Evolutionary conservation across 2,329 filamentous ascomycete species (phyloP).

Genomic region (Pseudohalonectria lignicola): DNA sequence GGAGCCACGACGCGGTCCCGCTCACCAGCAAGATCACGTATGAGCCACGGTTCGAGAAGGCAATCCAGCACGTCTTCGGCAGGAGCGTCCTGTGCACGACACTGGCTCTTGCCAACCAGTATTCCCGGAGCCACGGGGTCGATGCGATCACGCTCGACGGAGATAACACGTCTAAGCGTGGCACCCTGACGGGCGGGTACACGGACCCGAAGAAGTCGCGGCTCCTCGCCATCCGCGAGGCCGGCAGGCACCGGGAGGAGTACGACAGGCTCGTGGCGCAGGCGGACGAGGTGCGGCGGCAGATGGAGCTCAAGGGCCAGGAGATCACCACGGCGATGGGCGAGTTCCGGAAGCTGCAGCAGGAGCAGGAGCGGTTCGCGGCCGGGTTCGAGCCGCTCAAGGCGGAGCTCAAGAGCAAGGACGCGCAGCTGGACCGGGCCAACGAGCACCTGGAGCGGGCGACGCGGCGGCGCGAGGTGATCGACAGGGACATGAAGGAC

Average conservation of each 20-base stretch:
- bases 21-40: constrained; percentile 78
- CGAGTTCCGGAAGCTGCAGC: constrained; percentile 72
- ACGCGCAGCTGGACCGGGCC: constrained; percentile 62
- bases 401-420: constrained; percentile 65
- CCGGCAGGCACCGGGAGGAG: constrained; percentile 64
- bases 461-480: constrained; percentile 49
- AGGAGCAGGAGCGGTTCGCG: constrained; percentile 66
- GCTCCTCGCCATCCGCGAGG: constrained; percentile 69
- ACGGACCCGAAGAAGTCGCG: constrained; percentile 80
- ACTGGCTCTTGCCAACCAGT: constrained; percentile 76
- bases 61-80: constrained; percentile 91
- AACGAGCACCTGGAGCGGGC: constrained; percentile 65
- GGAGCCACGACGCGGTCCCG: constrained; percentile 77
- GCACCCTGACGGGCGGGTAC: constrained; percentile 89
- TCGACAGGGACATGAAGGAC: constrained; percentile 64
- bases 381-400: constrained; percentile 72
- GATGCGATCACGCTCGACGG: constrained; percentile 92
- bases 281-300: constrained; percentile 52
- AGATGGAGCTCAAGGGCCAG: constrained; percentile 74
- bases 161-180: constrained; percentile 89
- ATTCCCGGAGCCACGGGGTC: constrained; percentile 82
- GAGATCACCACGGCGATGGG: constrained; percentile 81
- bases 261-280: constrained; percentile 57
- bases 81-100: constrained; percentile 92
- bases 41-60: constrained; percentile 65